Base-by-base conservation (phyloP, 768 basidiomycete genomes). In the Pulveroboletus sp. region DNA sequence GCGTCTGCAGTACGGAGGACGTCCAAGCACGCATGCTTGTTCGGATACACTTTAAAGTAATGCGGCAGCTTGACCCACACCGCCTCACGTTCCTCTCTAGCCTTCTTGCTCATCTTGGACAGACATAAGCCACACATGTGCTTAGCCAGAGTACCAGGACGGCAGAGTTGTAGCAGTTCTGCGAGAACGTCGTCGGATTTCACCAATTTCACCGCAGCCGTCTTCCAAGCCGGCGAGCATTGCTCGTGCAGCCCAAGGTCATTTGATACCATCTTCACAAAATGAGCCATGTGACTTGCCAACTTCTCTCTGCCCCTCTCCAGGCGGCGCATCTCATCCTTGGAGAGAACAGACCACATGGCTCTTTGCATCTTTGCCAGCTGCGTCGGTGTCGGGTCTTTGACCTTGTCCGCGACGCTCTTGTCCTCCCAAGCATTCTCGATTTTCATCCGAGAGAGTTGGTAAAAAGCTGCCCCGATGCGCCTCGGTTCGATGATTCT, bases 261-360 rank as follows among this genome's bases (percentile, higher is more conserved):
- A 18, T 24, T 1, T 2, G 46, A 15, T 24, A 32, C 7, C 17
- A 3, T 18, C 14, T 17, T 35, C 14, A 14, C 30, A 35, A 33
- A 18, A 4, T 8, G n/a, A 14, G 47, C n/a, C 40, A 28, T 18
- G 40, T 33, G 26, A 8, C 13, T 28, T 17, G 26, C 42, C 5
- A 49, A n/a, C 11, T 11, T 30, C 7, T 41, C 9, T 18, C 24
- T 39, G 1, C 46, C 49, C 9, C 27, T n/a, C 33, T 42, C n/a
- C 18, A 31, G 6, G 8, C 28, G 47, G 13, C 10, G 11, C 18
- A 14, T 8, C 27, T 49, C 50, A 3, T 41, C 21, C 33, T 50
- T 11, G 30, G 46, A 27, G 26, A 50, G 39, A n/a, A 41, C 24
- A 30, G 50, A 51, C 46, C 47, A 51, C 39, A 50, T 42, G 13